These are phyloP conservation scores for Helichrysum umbraculigerum DNA, from an alignment of 129 eudicot genomes.

Conservation along the genomic window DNA sequence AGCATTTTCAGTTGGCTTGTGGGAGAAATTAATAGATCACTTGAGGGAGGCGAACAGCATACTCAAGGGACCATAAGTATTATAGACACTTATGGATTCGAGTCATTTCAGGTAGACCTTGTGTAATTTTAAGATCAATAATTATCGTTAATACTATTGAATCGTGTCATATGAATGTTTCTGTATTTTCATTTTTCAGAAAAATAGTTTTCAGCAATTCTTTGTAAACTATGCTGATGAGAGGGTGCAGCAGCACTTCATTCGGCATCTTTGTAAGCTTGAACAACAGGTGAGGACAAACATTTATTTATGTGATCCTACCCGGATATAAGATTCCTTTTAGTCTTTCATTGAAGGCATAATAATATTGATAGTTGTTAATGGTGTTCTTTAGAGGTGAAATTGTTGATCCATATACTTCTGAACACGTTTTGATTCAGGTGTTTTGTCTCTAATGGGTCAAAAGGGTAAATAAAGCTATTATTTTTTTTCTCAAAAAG, in stretches of 20 bases:
- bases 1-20: slow-evolving; percentile 92
- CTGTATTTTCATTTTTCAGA: slow-evolving; percentile 45
- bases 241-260: slow-evolving; percentile 90
- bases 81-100: slow-evolving; percentile 90
- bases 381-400: slow-evolving; percentile 2
- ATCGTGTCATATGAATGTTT: slow-evolving; percentile 16
- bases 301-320: neutral
- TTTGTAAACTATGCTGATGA: slow-evolving; percentile 95
- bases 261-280: slow-evolving; percentile 84
- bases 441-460: neutral
- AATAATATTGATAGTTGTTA: neutral
- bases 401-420: slow-evolving; percentile 1
- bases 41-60: slow-evolving; percentile 50
- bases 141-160: neutral
- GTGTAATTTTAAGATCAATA: neutral
- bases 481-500: neutral
- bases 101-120: slow-evolving; percentile 73
- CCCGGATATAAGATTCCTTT: neutral
- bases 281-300: slow-evolving; percentile 68
- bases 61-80: slow-evolving; percentile 76
- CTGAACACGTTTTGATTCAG: neutral
- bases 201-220: slow-evolving; percentile 87
- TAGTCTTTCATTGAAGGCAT: neutral
- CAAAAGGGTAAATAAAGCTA: neutral
- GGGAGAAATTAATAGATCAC: slow-evolving; percentile 67